Evolutionary conservation across 495 filamentous ascomycete species (phyloP).

Genomic region (Penicillium subrubescens): DNA sequence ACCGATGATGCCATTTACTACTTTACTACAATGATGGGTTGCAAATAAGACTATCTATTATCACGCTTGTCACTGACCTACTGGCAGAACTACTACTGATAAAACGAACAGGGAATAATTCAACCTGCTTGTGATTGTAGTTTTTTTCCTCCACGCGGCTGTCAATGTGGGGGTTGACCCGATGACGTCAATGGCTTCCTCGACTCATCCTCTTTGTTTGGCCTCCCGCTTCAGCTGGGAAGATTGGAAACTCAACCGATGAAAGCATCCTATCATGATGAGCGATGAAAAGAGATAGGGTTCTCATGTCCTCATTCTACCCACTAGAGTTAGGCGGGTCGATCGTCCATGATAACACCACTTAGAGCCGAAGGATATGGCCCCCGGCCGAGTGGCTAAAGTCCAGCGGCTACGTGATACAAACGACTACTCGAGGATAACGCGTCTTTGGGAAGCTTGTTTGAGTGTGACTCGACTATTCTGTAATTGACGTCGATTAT

Average conservation of each 20-base stretch:
- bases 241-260: not conserved
- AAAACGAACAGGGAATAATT: not conserved
- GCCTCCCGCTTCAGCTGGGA: not conserved
- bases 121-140: not conserved
- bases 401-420: not conserved
- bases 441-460: not conserved
- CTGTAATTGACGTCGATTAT: not conserved
- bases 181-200: conserved; percentile 4
- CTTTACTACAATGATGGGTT: not conserved
- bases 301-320: not conserved
- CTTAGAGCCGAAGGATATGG: not conserved
- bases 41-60: not conserved
- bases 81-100: not conserved
- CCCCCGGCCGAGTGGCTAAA: not conserved
- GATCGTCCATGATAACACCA: not conserved
- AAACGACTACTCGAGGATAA: not conserved
- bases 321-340: not conserved
- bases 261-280: not conserved
- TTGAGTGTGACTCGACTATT: not conserved
- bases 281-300: not conserved
- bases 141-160: not conserved
- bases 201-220: not conserved
- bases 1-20: not conserved
- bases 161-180: not conserved
- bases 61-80: no score